phyloP scores from a whole-genome alignment of 306 rosid species.

The Hippophae rhamnoides region DNA sequence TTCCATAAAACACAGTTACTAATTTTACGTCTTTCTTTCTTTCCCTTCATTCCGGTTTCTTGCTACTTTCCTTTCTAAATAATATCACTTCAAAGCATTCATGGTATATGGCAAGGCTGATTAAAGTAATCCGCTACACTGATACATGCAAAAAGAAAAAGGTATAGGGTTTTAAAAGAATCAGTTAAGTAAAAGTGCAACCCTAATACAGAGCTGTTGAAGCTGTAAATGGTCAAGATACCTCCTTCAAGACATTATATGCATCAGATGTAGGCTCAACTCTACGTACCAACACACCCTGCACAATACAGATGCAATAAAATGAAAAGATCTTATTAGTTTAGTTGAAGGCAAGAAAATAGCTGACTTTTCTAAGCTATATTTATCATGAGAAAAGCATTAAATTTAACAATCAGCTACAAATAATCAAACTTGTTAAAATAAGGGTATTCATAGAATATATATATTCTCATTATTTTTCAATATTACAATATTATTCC shows the following conservation, averaged over 20 bases:
- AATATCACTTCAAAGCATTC: no score
- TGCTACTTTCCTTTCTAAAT: no score
- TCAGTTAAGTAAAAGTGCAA: background rate
- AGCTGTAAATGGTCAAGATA: slow-evolving; percentile 25
- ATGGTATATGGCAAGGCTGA: no score
- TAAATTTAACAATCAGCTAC: no score
- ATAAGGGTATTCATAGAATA: background rate
- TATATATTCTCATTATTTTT: background rate
- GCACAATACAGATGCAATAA: slow-evolving; percentile 22
- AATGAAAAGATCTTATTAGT: background rate
- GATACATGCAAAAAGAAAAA: no score
- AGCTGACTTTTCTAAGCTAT: background rate
- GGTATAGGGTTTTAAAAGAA: no score
- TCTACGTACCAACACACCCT: slow-evolving; percentile 92
- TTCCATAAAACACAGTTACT: no score
- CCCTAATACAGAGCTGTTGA: slow-evolving; percentile 13
- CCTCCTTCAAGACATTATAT: slow-evolving; percentile 76
- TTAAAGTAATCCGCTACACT: no score
- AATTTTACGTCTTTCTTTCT: no score
- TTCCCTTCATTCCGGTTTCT: no score
- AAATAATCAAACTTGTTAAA: no score
- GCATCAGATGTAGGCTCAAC: slow-evolving; percentile 95
- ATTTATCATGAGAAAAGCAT: background rate
- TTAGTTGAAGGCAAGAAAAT: background rate
- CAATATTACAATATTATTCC: no score